A percentile compares a stretch with the other conserved stretches of the same genome.
Conservation (phyloP, 768 basidiomycete species). For the Cystofilobasidium capitatum region DNA sequence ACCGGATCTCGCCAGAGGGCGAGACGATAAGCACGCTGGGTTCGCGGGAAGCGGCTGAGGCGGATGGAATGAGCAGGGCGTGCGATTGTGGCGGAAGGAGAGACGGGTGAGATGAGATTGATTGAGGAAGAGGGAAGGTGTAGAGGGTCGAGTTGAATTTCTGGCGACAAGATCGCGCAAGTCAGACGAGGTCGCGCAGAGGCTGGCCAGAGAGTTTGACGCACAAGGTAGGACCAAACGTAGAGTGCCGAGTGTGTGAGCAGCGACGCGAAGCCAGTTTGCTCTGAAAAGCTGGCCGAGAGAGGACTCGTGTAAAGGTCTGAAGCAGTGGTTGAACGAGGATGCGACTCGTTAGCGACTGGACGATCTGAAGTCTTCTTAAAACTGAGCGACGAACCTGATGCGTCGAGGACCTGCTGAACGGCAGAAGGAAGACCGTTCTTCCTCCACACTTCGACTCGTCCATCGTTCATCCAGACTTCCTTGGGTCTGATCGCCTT, state of each 20-base stretch:
- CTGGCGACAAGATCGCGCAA: not conserved
- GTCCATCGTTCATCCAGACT: constrained; percentile 20
- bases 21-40: constrained; percentile 77
- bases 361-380: too few relatives aligned
- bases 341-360: not conserved
- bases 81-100: not conserved
- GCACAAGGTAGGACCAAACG: constrained; percentile 23
- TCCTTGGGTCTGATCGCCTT: too few relatives aligned
- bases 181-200: not conserved
- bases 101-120: not conserved
- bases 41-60: constrained; percentile 42
- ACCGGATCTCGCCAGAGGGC: constrained; percentile 59
- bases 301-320: constrained; percentile 26
- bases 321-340: not conserved
- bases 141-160: constrained; percentile 23
- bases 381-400: constrained; percentile 4
- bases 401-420: constrained; percentile 3
- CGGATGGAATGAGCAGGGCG: constrained; percentile 8
- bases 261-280: constrained; percentile 21
- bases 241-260: constrained; percentile 9
- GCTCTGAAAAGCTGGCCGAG: not conserved
- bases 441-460: constrained; percentile 18
- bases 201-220: not conserved
- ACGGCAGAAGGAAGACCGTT: constrained; percentile 14
- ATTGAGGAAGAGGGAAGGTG: constrained; percentile 17